Conservation (phyloP, 768 basidiomycete species). For the Collybia nuda region DNA sequence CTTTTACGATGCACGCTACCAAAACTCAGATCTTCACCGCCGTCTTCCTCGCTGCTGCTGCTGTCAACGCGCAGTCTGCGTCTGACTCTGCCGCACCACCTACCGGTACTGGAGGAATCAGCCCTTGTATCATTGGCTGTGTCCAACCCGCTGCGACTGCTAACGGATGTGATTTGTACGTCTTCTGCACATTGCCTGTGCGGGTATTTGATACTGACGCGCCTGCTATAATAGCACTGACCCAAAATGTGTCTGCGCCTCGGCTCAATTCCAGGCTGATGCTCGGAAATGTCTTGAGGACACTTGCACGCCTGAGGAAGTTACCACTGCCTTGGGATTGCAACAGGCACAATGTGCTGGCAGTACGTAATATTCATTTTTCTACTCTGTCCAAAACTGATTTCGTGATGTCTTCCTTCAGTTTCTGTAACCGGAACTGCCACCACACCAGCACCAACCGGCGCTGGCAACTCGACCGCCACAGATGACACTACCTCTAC, state of each 20-base stretch:
- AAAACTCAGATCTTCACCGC: slow-evolving; percentile 5
- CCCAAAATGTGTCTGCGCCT: slow-evolving; percentile 13
- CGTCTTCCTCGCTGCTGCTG: slow-evolving; percentile 3
- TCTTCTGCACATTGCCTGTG: background rate
- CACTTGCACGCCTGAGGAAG: slow-evolving; percentile 10
- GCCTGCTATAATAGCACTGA: slow-evolving; percentile 7
- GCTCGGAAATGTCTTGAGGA: slow-evolving; percentile 13
- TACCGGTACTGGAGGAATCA: background rate
- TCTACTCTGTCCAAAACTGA: background rate
- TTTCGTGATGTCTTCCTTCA: background rate
- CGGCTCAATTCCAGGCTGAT: slow-evolving; percentile 13
- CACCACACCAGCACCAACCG: background rate
- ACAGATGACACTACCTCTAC: background rate
- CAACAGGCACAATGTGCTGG: slow-evolving; percentile 10
- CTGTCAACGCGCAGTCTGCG: slow-evolving; percentile 2
- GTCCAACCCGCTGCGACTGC: slow-evolving; percentile 7
- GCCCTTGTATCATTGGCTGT: slow-evolving; percentile 8
- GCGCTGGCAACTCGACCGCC: too few species aligned
- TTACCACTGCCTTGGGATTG: slow-evolving; percentile 8
- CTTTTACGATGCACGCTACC: too few species aligned
- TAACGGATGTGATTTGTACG: slow-evolving; percentile 5
- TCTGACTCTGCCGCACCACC: background rate
- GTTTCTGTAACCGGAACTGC: background rate
- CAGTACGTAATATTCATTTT: slow-evolving; percentile 1
- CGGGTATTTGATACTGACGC: background rate